phyloP scores from a whole-genome alignment of 192 early-diverging fungal genomes.

The Rhizophagus sp. region DNA sequence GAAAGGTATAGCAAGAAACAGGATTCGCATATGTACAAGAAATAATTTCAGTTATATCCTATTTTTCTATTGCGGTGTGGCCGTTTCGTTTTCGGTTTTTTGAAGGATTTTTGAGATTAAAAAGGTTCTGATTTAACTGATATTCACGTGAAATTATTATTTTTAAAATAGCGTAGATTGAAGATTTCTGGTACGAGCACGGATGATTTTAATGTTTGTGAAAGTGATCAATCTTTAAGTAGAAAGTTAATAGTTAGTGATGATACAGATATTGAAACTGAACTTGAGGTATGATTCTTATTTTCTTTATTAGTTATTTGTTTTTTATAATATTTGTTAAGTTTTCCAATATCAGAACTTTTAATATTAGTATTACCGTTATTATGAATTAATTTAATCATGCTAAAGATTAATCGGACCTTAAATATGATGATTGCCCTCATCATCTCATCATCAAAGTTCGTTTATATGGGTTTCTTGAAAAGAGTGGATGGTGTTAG shows the following conservation, averaged over 20 bases:
- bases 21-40: not conserved
- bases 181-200: not conserved
- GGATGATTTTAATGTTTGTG: not conserved
- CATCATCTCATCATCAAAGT: not conserved
- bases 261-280: not conserved
- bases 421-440: not conserved
- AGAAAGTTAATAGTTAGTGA: not conserved
- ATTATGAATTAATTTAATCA: not conserved
- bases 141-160: not conserved
- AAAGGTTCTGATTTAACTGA: not conserved
- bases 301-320: not conserved
- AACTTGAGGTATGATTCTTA: not conserved
- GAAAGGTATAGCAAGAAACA: not conserved
- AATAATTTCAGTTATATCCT: not conserved
- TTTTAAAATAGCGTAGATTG: too few relatives aligned
- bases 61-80: not conserved
- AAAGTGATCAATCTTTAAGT: not conserved
- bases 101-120: not conserved
- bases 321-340: too few relatives aligned
- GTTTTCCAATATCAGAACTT: too few relatives aligned
- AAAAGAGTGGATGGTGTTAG: not conserved
- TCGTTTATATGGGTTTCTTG: constrained; percentile 13
- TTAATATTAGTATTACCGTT: too few relatives aligned
- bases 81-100: not conserved
- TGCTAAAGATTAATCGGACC: not conserved